phyloP scores from a whole-genome alignment of 805 yeast genomes.

The Danielia oregonensis region DNA sequence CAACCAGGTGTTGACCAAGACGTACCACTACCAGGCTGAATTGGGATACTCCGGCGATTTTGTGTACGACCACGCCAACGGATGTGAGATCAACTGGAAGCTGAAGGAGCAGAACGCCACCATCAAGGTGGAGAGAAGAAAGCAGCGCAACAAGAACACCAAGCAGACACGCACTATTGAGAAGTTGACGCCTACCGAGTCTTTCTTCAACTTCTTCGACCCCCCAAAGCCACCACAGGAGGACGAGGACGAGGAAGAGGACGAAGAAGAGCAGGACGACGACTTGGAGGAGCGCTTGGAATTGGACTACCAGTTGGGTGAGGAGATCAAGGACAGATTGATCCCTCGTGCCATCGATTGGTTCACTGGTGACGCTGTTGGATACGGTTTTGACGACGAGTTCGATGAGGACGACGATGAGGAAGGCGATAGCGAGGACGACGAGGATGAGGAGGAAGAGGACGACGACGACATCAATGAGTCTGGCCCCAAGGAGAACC shows the following conservation, averaged over 20 bases:
- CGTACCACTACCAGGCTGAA: conserved; percentile 91
- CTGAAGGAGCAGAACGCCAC: conserved; percentile 81
- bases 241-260: conserved; percentile 52
- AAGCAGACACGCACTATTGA: conserved; percentile 95
- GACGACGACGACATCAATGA: conserved; percentile 62
- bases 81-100: conserved; percentile 80
- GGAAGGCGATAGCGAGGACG: conserved; percentile 59
- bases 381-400: conserved; percentile 56
- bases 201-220: conserved; percentile 92
- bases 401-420: conserved; percentile 60
- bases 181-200: conserved; percentile 88
- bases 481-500: conserved; percentile 50
- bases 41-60: conserved; percentile 94
- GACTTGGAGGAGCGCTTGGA: conserved; percentile 83
- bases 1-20: conserved; percentile 70
- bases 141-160: conserved; percentile 94
- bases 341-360: conserved; percentile 97
- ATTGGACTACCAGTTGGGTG: conserved; percentile 92
- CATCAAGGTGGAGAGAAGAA: conserved; percentile 83
- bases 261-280: conserved; percentile 49
- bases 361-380: conserved; percentile 97
- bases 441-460: conserved; percentile 55
- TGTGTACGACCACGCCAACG: conserved; percentile 95
- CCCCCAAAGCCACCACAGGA: conserved; percentile 79
- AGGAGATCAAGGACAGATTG: conserved; percentile 90